Evolutionary conservation across 495 filamentous ascomycete species (phyloP).

Genomic region (Aspergillus nidulans): DNA sequence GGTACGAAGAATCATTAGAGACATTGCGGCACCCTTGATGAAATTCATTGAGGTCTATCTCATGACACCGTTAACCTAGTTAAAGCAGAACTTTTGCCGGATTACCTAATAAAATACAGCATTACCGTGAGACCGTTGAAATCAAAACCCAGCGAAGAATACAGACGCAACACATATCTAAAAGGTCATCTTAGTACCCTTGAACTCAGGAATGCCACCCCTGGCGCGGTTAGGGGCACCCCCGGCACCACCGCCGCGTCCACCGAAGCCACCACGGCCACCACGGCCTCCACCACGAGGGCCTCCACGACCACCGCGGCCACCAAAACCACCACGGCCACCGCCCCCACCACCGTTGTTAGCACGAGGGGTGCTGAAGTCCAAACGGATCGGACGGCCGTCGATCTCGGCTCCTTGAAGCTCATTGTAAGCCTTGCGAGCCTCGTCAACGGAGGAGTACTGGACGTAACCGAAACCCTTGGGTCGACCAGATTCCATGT

Average conservation of each 20-base stretch:
- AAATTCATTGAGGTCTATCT: constrained; percentile 8
- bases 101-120: constrained; percentile 1
- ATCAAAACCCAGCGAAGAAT: constrained; percentile 14
- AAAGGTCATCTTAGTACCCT: constrained; percentile 90
- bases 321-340: constrained; percentile 50
- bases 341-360: constrained; percentile 51
- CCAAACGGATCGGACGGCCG: constrained; percentile 79
- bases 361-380: constrained; percentile 78
- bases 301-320: constrained; percentile 45
- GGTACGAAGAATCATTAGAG: too few relatives aligned
- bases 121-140: constrained; percentile 4
- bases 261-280: constrained; percentile 52
- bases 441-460: constrained; percentile 79
- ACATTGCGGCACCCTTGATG: too few relatives aligned
- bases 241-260: constrained; percentile 41
- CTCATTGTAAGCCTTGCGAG: constrained; percentile 67
- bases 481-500: constrained; percentile 75
- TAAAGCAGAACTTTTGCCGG: constrained; percentile 11
- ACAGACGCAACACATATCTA: constrained; percentile 38
- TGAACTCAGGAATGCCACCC: constrained; percentile 77
- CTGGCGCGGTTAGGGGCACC: constrained; percentile 53
- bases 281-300: constrained; percentile 48
- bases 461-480: constrained; percentile 97
- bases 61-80: not conserved
- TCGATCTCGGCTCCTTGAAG: constrained; percentile 72